Evolutionary conservation across 495 filamentous ascomycete genomes (phyloP).

Genomic region (Lophiostoma macrostomum): DNA sequence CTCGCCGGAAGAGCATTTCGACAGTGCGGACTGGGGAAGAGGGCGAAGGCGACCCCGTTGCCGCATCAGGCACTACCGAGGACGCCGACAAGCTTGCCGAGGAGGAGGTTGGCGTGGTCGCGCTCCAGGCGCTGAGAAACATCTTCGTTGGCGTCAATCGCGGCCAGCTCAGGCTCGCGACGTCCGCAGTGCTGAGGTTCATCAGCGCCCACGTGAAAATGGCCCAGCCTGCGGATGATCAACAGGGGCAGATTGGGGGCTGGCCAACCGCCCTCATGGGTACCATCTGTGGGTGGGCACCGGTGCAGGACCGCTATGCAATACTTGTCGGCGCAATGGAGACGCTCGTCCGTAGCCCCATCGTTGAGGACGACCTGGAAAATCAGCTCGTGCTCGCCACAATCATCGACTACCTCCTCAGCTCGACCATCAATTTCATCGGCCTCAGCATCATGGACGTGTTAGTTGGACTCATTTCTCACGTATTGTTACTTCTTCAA

Average conservation of each 20-base stretch:
- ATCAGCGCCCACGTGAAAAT: constrained; percentile 58
- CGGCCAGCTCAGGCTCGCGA: constrained; percentile 71
- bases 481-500: constrained; percentile 71
- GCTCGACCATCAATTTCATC: constrained; percentile 86
- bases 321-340: constrained; percentile 81
- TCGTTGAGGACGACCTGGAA: constrained; percentile 63
- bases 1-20: constrained; percentile 71
- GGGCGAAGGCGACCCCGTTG: constrained; percentile 58
- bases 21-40: constrained; percentile 72
- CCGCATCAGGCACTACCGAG: constrained; percentile 68
- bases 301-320: constrained; percentile 86
- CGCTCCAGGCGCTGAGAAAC: constrained; percentile 74
- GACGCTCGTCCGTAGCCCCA: constrained; percentile 58
- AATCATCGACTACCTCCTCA: constrained; percentile 74
- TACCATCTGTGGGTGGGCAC: constrained; percentile 75
- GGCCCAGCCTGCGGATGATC: constrained; percentile 43
- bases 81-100: constrained; percentile 84
- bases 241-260: constrained; percentile 44
- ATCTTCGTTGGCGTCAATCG: constrained; percentile 75
- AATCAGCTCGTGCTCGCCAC: constrained; percentile 69
- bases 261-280: constrained; percentile 82
- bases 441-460: constrained; percentile 93
- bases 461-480: constrained; percentile 73
- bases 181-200: constrained; percentile 66
- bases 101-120: constrained; percentile 77